These are phyloP conservation scores for Pelargonium exstipulatum DNA, from an alignment of 441 rosid genomes.

Conservation along the genomic window DNA sequence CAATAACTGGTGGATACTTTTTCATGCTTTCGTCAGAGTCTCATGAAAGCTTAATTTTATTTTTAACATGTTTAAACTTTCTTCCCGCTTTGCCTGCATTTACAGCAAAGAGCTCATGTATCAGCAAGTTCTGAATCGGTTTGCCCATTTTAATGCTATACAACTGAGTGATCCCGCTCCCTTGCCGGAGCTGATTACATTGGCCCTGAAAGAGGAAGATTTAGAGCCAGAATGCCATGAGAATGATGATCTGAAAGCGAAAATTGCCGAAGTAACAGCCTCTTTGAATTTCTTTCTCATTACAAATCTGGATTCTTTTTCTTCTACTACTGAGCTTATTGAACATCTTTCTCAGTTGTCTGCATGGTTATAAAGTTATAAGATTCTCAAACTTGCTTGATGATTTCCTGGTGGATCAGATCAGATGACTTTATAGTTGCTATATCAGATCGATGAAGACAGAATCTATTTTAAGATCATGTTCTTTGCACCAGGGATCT, in stretches of 20 bases:
- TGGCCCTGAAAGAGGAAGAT: slow-evolving; percentile 92
- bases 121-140: slow-evolving; percentile 80
- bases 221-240: slow-evolving; percentile 47
- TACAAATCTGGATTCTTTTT: neutral
- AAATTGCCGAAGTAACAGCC: slow-evolving; percentile 68
- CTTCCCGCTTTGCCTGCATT: slow-evolving; percentile 21
- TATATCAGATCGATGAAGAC: neutral
- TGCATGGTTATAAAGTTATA: neutral
- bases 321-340: slow-evolving; percentile 1
- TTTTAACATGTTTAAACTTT: neutral
- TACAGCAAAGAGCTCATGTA: slow-evolving; percentile 95
- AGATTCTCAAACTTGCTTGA: neutral
- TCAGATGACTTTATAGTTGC: neutral
- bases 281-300: neutral
- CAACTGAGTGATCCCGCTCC: slow-evolving; percentile 84
- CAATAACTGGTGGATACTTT: neutral
- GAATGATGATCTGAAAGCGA: slow-evolving; percentile 65
- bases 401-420: neutral
- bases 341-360: slow-evolving; percentile 5
- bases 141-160: slow-evolving; percentile 81
- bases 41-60: neutral
- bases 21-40: neutral
- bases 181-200: slow-evolving; percentile 52
- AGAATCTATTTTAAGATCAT: neutral
- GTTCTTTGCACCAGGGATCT: neutral